Evolutionary conservation across 2,329 filamentous ascomycete genomes (phyloP), one percentile per base, ranked within the genome.

Genomic region (Pseudogymnoascus sp.): DNA sequence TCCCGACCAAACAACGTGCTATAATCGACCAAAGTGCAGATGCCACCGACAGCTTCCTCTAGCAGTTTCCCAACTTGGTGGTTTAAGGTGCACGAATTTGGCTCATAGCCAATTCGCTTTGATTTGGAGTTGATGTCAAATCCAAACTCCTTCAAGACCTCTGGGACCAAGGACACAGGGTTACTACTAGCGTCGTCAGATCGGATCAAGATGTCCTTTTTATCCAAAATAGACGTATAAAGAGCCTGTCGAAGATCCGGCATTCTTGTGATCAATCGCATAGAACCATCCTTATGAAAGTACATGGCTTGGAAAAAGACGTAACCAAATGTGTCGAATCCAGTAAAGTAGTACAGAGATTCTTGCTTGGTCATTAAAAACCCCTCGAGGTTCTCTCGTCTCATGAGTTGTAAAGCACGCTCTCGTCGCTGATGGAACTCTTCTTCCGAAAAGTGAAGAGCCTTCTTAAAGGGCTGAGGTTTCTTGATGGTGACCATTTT

Each of bases 291-390:
- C 29, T 60, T 69, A 67, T 74, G 72, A 66, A 74, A 73, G 66
- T 74, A 74, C 71, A 74, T 73, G 59, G 72, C 72, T 64, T 74
- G 72, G 64, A 74, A 74, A 67, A 74, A 74, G 65, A 74, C 72
- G 66, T 74, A 74, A 16, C 73, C 72, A 61, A 74, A 73, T 18
- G 72, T 74, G 62, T 74, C 73, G 63, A 68, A 74, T 37, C 73
- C 72, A 4, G 73, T 74, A 37, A 74, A 68, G 60, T 70, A 70
- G 64, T 70, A 70, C 5, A 70, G 64, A 14, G 72, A 73, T 61
- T 74, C 73, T 68, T 74, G 72, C 62, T 74, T 74, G 37, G 71
- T 73, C 64, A 74, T 72, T 47, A 74, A 67, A 64, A 74, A 72
- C 7, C 73, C 72, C 66, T 74, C 71, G 21, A 74, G 72, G 6